A percentile compares a stretch with the other conserved stretches of the same genome.
phyloP scores from a whole-genome alignment of 768 basidiomycete species.

The Mycena haematopus region DNA sequence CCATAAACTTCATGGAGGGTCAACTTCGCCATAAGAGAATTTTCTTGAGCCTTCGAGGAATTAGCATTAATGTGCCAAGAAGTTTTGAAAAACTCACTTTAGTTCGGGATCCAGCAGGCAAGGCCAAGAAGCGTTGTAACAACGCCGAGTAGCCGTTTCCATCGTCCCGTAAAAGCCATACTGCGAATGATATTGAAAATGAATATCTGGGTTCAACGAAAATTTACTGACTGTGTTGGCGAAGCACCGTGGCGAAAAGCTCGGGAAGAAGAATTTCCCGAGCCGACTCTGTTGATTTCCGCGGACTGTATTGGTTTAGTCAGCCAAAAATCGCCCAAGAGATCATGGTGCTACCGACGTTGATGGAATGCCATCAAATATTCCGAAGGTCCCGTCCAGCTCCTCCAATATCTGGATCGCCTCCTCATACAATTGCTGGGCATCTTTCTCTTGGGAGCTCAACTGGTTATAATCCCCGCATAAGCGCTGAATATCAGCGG shows the following conservation, averaged over 20 bases:
- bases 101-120: conserved; percentile 62
- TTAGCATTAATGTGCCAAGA: not conserved
- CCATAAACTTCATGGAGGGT: conserved; percentile 78
- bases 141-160: conserved; percentile 58
- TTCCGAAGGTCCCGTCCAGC: conserved; percentile 59
- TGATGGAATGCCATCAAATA: conserved; percentile 53
- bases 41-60: conserved; percentile 69
- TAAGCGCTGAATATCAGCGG: conserved; percentile 62
- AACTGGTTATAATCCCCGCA: conserved; percentile 58
- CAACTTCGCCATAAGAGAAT: conserved; percentile 76
- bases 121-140: conserved; percentile 60
- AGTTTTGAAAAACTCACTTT: conserved; percentile 49
- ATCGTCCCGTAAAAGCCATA: conserved; percentile 70
- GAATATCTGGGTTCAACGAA: not conserved
- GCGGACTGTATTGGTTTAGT: conserved; percentile 39
- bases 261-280: conserved; percentile 64
- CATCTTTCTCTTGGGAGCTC: conserved; percentile 49
- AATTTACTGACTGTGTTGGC: conserved; percentile 66
- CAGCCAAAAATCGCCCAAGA: conserved; percentile 13
- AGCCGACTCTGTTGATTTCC: conserved; percentile 49
- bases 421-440: conserved; percentile 59
- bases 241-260: conserved; percentile 64
- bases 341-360: conserved; percentile 43
- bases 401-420: conserved; percentile 67
- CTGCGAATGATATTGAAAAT: conserved; percentile 43